Base-by-base conservation (phyloP, 495 filamentous ascomycete species). In the Aspergillus nidulans region DNA sequence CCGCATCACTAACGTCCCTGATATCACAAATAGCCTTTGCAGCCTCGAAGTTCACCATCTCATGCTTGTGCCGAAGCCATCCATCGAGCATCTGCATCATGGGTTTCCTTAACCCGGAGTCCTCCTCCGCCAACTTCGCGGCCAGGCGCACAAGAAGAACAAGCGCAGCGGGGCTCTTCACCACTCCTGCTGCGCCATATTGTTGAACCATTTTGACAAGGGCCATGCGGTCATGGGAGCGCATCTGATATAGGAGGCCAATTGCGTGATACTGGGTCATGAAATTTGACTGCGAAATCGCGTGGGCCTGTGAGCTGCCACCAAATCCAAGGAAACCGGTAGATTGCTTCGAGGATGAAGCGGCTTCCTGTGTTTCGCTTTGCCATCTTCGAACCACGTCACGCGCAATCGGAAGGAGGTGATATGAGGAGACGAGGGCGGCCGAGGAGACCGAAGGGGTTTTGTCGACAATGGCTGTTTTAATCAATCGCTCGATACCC, bases 131-230 rank as follows among this genome's bases (percentile, higher is more conserved):
- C 56, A 99, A 77, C 74, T 96, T 95, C 30, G 94, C 91, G 44
- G 95, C 95, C 52, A 99, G 72, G 45, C 94, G 83, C 36, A 99
- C 95, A 21, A 99, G 77, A 79, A 99, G 84, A 15, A 97, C 81
- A 56, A 91, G 85, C 32, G 91, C 94, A 36, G 92, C 91, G 13
- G 92, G 91, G 68, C 89, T 97, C 81, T 96, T 97, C 49, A 96
- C 87, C 21, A 88, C 90, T 41, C 92, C 91, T 7, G 92, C 87
- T 49, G 86, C 85, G 28, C 90, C 89, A 64, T 95, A 97, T 68
- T 97, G 95, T 73, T 99, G 94, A 13, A 97, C 94, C 95, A 99
- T 97, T 81, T 97, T 99, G n/a, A 97, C 94, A 61, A 99, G 73
- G 6, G 92, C 89, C 95, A 97, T 99, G 63, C 94, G 83, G 70